Percentiles rank a stretch among this genome's conserved stretches.
Conservation (phyloP, 345 rosid genomes). For the Citropsis articulata region DNA sequence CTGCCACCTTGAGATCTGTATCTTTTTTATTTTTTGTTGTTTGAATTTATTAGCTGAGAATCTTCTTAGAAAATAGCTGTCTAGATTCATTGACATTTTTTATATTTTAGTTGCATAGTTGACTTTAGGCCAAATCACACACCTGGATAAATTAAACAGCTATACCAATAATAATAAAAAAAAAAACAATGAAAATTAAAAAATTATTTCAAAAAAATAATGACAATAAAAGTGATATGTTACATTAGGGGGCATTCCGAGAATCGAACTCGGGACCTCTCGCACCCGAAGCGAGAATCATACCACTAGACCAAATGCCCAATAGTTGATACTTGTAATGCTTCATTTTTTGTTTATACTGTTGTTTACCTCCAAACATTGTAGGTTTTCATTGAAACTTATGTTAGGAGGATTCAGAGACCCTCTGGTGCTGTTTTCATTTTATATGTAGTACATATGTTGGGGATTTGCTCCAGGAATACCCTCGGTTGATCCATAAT, state of each 20-base stretch:
- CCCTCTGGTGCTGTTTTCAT: background rate
- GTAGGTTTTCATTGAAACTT: background rate
- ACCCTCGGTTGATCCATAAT: no score
- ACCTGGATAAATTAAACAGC: no score
- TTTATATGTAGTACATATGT: no score
- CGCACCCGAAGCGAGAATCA: conserved; percentile 65
- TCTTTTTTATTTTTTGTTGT: background rate
- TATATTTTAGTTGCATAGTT: background rate
- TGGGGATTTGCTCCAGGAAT: background rate
- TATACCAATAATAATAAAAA: no score
- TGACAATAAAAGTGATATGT: no score
- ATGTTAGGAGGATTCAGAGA: background rate
- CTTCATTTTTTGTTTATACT: background rate
- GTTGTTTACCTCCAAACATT: background rate
- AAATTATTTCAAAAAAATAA: no score
- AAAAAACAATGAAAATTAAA: no score
- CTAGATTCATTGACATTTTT: background rate
- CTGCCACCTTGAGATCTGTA: background rate
- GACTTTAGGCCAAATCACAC: background rate
- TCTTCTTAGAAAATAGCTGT: background rate
- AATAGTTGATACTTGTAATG: background rate
- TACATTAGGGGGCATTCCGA: conserved; percentile 38
- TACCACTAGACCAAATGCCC: conserved; percentile 61
- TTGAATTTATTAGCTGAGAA: background rate
- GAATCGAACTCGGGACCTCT: conserved; percentile 55